Evolutionary conservation across 2,329 filamentous ascomycete genomes (phyloP).

Genomic region (Arthrinium phaeospermum): DNA sequence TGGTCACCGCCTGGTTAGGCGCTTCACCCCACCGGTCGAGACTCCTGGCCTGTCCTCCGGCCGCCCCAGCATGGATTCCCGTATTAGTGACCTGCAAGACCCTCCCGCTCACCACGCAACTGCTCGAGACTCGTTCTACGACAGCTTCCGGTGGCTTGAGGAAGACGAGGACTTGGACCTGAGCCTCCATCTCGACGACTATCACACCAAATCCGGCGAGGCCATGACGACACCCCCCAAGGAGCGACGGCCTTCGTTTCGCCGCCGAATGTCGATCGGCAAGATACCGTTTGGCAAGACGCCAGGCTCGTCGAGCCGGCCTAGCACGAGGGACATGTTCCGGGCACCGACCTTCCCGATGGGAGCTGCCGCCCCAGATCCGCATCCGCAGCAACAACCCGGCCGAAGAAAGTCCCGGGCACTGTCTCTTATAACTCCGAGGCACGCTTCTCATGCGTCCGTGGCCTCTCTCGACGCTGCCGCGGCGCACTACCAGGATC

Average conservation of each 20-base stretch:
- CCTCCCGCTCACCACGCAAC: conserved; percentile 36
- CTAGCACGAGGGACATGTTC: conserved; percentile 47
- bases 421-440: conserved; percentile 59
- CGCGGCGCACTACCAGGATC: conserved; percentile 87
- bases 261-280: conserved; percentile 74
- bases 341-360: not conserved
- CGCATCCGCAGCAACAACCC: conserved; percentile 39
- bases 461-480: conserved; percentile 68
- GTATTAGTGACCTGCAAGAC: conserved; percentile 29
- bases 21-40: conserved; percentile 37
- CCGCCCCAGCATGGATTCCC: conserved; percentile 36
- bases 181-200: conserved; percentile 71
- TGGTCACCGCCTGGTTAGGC: conserved; percentile 43
- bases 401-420: conserved; percentile 59
- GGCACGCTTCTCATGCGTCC: conserved; percentile 50
- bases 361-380: conserved; percentile 32
- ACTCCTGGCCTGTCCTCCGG: conserved; percentile 36
- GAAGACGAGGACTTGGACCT: conserved; percentile 74
- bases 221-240: conserved; percentile 51
- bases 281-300: conserved; percentile 67
- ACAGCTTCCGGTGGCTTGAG: conserved; percentile 76
- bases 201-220: conserved; percentile 67
- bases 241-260: conserved; percentile 64
- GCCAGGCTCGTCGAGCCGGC: conserved; percentile 56
- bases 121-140: conserved; percentile 62